Conservation (phyloP, 306 rosid genomes). For the Heteromeles arbutifolia region DNA sequence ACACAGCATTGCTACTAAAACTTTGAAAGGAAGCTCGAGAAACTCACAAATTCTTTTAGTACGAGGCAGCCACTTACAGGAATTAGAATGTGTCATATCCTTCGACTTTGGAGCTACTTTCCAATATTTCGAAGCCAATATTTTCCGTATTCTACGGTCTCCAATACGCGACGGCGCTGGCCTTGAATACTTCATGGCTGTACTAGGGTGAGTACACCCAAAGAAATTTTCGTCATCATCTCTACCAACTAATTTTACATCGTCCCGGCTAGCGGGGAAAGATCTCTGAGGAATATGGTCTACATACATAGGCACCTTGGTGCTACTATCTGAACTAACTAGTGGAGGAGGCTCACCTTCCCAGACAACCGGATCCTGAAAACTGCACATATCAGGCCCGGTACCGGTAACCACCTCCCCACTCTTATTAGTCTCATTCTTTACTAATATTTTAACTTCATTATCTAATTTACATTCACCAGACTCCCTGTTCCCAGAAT, state of each 20-base stretch:
- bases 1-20: neutral
- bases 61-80: slow-evolving; percentile 39
- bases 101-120: slow-evolving; percentile 44
- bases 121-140: slow-evolving; percentile 68
- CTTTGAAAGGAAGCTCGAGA: neutral
- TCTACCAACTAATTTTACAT: slow-evolving; percentile 72
- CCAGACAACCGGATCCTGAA: slow-evolving; percentile 33
- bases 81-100: slow-evolving; percentile 34
- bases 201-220: slow-evolving; percentile 60
- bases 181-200: slow-evolving; percentile 46
- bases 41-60: neutral
- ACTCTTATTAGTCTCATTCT: slow-evolving; percentile 33
- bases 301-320: slow-evolving; percentile 39
- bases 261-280: slow-evolving; percentile 43
- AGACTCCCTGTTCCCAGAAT: slow-evolving; percentile 33
- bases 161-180: slow-evolving; percentile 37
- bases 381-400: slow-evolving; percentile 27
- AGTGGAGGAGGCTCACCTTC: slow-evolving; percentile 40
- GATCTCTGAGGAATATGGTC: slow-evolving; percentile 38
- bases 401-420: slow-evolving; percentile 33
- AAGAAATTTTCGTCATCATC: slow-evolving; percentile 93
- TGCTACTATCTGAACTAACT: slow-evolving; percentile 40
- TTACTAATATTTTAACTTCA: slow-evolving; percentile 29
- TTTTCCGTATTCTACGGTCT: slow-evolving; percentile 58
- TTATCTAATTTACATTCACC: slow-evolving; percentile 44